Evolutionary conservation across 1,284 basidiomycete species (phyloP), one percentile per base, ranked within the genome.

Genomic region (Trichosporon sp.): DNA sequence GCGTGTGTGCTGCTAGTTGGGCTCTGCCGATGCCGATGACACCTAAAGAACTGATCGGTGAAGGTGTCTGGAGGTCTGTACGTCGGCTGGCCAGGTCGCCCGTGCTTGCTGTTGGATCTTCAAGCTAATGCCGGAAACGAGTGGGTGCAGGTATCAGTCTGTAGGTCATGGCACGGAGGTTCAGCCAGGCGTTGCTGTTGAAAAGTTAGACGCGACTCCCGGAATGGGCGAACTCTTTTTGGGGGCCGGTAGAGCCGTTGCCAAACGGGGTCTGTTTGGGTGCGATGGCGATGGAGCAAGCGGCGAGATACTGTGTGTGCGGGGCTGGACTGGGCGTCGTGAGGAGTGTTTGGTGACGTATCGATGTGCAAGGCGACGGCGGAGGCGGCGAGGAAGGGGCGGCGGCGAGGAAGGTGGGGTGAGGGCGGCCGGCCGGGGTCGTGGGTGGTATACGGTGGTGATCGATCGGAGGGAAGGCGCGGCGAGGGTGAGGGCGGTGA

Each of bases 211-310:
- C 56, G 56, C 56, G 56, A 31, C 56, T 60, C 56, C n/a, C 8
- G 56, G 56, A n/a, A 60, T 31, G 56, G 47, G 56, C 56, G 29
- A 60, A 60, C 56, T 60, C 56, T 60, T 60, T 60, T 60, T 60
- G 56, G 56, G 47, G 56, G 27, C 56, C 27, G 53, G 27, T 6
- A 21, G 13, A 56, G 25, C 4, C 8, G 27, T n/a, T 32, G 15
- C 56, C 31, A 11, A 18, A 31, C 6, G 27, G 15, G 56, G 29
- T 31, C 29, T 32, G 56, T 60, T 32, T 32, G 13, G 56, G 29
- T 32, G 56, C 56, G 27, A 31, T 31, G 27, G 27, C 56, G 27
- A 60, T 60, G 27, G 31, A 31, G 27, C 56, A 31, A 32, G 15
- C 18, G 27, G 27, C 8, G 21, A 23, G 47, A n/a, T 23, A 21